Base-by-base conservation (phyloP, 2,329 filamentous ascomycete species). In the Trichoderma koningiopsis region DNA sequence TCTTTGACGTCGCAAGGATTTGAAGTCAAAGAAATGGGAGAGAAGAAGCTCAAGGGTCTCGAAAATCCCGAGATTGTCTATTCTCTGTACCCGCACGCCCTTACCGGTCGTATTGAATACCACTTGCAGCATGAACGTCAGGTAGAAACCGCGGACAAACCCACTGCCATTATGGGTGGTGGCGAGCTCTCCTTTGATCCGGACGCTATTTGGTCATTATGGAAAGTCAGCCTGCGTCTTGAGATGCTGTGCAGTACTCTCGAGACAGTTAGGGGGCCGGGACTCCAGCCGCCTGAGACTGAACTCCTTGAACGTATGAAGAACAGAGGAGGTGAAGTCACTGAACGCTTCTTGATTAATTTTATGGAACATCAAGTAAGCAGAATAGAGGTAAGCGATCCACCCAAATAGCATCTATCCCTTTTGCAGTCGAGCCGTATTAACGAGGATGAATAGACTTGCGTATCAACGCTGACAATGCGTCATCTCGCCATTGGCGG, bases 31-130 rank as follows among this genome's bases (percentile, higher is more conserved):
- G 94, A 97, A 75, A 91, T 97, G 78, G 96, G 96, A 60, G 94
- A 98, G 80, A 91, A 91, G 73, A 97, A 97, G 77, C 86, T 99
- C 68, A 99, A 99, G 81, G 96, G 96, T 35, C 89, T 99, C 14
- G 96, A 99, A 80, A 99, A 99, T 77, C 95, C 96, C 0, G 96
- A 99, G 79, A 91, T 94, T 71, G 91, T 99, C 74, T 98, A 97
- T 81, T 90, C 97, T 70, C 92, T 99, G 78, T 99, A 97, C 78
- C 95, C 96, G 2, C 94, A 97, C 78, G 88, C 91, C 0, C 87
- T 99, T 37, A 89, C 92, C 14, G 93, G 93, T 49, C 91, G 96
- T 71, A 90, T 94, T 70, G 87, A 91, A 16, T 86, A 90, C 47
- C 92, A 94, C 73, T 82, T 82, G 72, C 82, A 84, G 59, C 82